phyloP scores from a whole-genome alignment of 805 yeast species.

The Teunomyces tritomae region DNA sequence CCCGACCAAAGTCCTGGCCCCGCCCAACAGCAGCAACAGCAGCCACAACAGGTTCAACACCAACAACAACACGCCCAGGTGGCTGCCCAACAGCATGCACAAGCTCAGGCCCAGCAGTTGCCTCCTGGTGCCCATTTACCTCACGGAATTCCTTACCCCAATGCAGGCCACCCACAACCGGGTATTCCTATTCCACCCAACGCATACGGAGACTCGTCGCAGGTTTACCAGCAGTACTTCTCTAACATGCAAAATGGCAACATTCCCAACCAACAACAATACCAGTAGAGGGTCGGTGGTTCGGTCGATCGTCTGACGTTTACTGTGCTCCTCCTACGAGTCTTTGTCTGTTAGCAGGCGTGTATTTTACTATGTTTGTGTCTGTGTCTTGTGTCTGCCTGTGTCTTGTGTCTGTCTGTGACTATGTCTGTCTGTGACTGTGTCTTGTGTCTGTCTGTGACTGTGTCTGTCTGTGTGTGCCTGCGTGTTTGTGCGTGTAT shows the following conservation, averaged over 20 bases:
- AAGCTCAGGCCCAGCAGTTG: constrained; percentile 29
- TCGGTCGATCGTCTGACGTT: not conserved
- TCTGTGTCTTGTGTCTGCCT: not conserved
- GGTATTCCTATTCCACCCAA: constrained; percentile 44
- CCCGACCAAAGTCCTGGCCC: constrained; percentile 36
- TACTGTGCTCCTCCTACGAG: not conserved
- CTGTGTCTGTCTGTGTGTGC: not conserved
- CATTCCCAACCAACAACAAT: constrained; percentile 52
- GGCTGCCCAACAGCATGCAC: constrained; percentile 30
- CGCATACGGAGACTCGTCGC: constrained; percentile 50
- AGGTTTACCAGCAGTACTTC: constrained; percentile 62
- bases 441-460: not conserved
- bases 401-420: not conserved
- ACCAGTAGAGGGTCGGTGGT: constrained; percentile 39
- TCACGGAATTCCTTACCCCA: constrained; percentile 46
- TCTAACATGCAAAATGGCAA: constrained; percentile 51
- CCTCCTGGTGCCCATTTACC: constrained; percentile 42
- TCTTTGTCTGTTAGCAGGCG: not conserved
- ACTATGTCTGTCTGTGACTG: not conserved
- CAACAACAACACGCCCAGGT: constrained; percentile 19
- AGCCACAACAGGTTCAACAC: constrained; percentile 23
- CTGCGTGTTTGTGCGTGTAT: not conserved
- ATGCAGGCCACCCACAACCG: constrained; percentile 37
- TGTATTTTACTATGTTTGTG: constrained; percentile 4
- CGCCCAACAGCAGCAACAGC: constrained; percentile 15